phyloP scores from a whole-genome alignment of 2,329 filamentous ascomycete genomes.

The Onygenales sp. region DNA sequence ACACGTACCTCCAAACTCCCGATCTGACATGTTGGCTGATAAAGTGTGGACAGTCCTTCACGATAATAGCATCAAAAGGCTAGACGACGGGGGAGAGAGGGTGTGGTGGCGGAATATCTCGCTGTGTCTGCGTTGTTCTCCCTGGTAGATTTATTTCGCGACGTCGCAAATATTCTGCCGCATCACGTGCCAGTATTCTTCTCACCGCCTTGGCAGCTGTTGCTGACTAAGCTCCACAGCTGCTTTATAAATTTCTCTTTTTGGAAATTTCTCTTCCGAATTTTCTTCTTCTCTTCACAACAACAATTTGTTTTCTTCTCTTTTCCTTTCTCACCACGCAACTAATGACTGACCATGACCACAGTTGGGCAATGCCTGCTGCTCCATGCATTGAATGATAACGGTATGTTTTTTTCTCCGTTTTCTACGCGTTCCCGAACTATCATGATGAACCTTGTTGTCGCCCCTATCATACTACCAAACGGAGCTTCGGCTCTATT shows the following conservation, averaged over 20 bases:
- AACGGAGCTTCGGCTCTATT: slow-evolving; percentile 11
- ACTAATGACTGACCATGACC: background rate
- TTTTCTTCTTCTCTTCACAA: background rate
- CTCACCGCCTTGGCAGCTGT: background rate
- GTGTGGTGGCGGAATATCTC: background rate
- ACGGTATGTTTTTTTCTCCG: slow-evolving; percentile 6
- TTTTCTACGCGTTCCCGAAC: slow-evolving; percentile 9
- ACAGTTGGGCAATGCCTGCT: background rate
- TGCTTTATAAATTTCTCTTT: background rate
- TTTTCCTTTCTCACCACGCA: background rate
- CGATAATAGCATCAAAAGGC: too few species aligned
- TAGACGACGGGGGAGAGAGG: background rate
- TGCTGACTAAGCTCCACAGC: background rate
- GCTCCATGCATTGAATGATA: background rate
- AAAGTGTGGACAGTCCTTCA: background rate
- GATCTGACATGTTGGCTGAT: slow-evolving; percentile 41
- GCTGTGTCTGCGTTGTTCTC: background rate
- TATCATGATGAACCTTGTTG: slow-evolving; percentile 50
- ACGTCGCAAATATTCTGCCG: background rate
- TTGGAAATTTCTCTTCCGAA: background rate
- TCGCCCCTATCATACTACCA: slow-evolving; percentile 51
- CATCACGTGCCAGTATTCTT: background rate
- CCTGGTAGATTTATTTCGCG: background rate
- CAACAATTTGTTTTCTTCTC: background rate
- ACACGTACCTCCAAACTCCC: slow-evolving; percentile 42